Percentiles rank a stretch among this genome's conserved stretches.
These are phyloP conservation scores for Aspergillus diversus DNA, from an alignment of 495 filamentous ascomycete genomes.

Conservation along the genomic window DNA sequence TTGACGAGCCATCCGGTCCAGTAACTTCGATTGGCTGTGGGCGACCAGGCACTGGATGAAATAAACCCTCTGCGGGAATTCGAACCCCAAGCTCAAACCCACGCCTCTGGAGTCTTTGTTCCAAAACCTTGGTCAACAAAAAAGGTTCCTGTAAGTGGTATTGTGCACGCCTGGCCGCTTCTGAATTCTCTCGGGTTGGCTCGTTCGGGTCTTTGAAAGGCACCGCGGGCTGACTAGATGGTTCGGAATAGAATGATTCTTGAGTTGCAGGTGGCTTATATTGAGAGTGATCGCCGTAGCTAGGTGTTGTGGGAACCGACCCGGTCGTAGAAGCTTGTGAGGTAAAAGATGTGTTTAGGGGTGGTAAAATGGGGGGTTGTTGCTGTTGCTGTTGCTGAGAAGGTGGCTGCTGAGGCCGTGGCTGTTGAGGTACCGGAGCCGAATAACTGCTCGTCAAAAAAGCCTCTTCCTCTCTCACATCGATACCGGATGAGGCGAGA, in stretches of 20 bases:
- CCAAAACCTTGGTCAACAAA: constrained; percentile 52
- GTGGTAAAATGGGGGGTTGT: constrained; percentile 36
- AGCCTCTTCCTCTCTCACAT: constrained; percentile 81
- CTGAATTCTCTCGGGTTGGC: constrained; percentile 46
- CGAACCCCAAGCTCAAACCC: constrained; percentile 61
- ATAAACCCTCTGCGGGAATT: constrained; percentile 66
- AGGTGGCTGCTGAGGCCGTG: constrained; percentile 44
- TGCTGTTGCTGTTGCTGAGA: constrained; percentile 43
- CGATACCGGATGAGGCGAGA: constrained; percentile 76
- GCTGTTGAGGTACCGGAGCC: constrained; percentile 48
- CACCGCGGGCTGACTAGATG: constrained; percentile 33
- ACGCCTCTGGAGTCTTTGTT: constrained; percentile 50
- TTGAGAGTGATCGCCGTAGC: constrained; percentile 43
- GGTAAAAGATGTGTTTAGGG: constrained; percentile 46
- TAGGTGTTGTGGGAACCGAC: constrained; percentile 39
- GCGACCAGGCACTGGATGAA: constrained; percentile 52
- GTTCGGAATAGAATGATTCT: constrained; percentile 39
- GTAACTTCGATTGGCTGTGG: constrained; percentile 57
- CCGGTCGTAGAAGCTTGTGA: constrained; percentile 47
- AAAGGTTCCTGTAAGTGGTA: constrained; percentile 64
- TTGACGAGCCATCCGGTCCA: constrained; percentile 56
- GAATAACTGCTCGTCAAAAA: constrained; percentile 65
- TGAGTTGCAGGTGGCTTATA: constrained; percentile 37
- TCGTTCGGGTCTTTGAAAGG: constrained; percentile 47
- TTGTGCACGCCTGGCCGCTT: constrained; percentile 50